Conservation (phyloP, 495 filamentous ascomycete species). For the Podospora fimiseda region DNA sequence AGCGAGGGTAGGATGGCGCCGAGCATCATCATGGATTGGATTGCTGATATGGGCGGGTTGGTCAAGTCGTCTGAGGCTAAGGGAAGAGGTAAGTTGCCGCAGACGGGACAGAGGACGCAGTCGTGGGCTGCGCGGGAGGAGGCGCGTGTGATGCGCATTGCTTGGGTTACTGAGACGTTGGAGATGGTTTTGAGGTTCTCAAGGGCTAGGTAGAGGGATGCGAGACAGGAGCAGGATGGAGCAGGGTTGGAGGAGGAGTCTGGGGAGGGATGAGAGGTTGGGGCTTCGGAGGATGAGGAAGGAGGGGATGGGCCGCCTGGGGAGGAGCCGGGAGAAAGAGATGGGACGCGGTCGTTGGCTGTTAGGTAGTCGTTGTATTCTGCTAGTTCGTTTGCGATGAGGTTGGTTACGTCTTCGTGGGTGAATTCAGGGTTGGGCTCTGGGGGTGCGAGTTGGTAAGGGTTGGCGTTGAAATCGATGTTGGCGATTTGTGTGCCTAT, state of each 20-base stretch:
- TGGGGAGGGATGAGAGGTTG: background rate
- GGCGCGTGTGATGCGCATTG: conserved; percentile 51
- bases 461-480: background rate
- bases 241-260: background rate
- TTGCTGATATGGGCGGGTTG: conserved; percentile 31
- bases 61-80: background rate
- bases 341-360: conserved; percentile 6
- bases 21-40: conserved; percentile 63
- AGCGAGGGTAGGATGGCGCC: conserved; percentile 58
- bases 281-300: background rate
- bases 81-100: conserved; percentile 39
- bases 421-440: conserved; percentile 6
- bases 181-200: conserved; percentile 37
- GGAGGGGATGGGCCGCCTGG: background rate
- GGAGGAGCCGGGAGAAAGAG: conserved; percentile 14
- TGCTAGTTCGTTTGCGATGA: background rate
- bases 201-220: conserved; percentile 39
- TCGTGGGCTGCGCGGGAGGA: conserved; percentile 51
- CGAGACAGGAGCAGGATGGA: conserved; percentile 32
- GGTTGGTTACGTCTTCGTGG: conserved; percentile 11
- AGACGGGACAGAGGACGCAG: conserved; percentile 53
- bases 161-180: conserved; percentile 31
- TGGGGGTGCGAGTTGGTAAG: background rate
- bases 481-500: background rate
- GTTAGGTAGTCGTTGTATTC: background rate